Conservation (phyloP, 1,284 basidiomycete species). For the Ustilago tritici region DNA sequence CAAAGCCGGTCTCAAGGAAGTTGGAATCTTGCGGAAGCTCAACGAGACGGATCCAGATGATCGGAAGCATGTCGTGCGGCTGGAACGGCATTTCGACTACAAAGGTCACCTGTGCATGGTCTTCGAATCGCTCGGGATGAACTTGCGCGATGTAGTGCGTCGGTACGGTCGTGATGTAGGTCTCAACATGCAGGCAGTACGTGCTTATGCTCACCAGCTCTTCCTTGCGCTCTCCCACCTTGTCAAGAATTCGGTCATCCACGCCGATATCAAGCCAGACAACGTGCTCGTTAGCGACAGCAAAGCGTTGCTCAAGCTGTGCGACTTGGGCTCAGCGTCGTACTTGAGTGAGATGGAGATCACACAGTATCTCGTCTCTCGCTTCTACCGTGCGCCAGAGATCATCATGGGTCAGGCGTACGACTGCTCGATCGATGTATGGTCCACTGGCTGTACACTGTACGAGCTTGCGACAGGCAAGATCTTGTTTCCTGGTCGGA, state of each 20-base stretch:
- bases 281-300: constrained; percentile 80
- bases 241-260: constrained; percentile 90
- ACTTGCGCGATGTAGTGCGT: constrained; percentile 96
- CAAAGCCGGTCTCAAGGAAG: constrained; percentile 93
- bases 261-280: constrained; percentile 83
- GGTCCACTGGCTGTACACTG: constrained; percentile 97
- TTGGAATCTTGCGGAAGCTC: constrained; percentile 86
- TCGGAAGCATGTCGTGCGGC: constrained; percentile 91
- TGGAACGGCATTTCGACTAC: constrained; percentile 95
- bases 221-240: constrained; percentile 88
- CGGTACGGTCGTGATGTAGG: constrained; percentile 99
- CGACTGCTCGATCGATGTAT: constrained; percentile 92
- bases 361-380: constrained; percentile 95
- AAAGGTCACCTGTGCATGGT: constrained; percentile 96
- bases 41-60: constrained; percentile 91
- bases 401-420: constrained; percentile 97
- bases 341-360: constrained; percentile 95
- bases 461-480: constrained; percentile 99
- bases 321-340: constrained; percentile 94
- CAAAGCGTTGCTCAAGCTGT: constrained; percentile 92
- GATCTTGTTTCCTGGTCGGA: constrained; percentile 94
- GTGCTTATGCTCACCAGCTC: constrained; percentile 95
- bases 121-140: constrained; percentile 94
- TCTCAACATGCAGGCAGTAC: constrained; percentile 93
- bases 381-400: constrained; percentile 98